A percentile compares a stretch with the other conserved stretches of the same genome.
Evolutionary conservation across 106 monocot genomes (phyloP).

Genomic region (Allium fistulosum): DNA sequence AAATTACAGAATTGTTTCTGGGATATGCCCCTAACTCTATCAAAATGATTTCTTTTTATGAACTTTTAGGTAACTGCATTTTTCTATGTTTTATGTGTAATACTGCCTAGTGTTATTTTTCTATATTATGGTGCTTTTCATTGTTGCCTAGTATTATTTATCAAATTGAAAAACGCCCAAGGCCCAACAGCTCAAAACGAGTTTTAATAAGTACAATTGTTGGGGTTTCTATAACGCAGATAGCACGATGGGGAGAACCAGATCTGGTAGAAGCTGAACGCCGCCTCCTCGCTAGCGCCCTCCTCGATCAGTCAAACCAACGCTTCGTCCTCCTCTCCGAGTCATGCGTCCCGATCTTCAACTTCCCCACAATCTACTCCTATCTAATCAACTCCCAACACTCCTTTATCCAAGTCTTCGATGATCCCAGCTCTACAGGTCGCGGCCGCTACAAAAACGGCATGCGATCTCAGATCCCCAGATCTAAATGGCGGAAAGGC

Average conservation of each 20-base stretch:
- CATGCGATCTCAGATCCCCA: conserved; percentile 24
- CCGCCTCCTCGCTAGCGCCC: conserved; percentile 52
- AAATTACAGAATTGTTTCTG: too few relatives aligned
- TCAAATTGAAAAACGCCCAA: too few relatives aligned
- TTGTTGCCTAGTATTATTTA: too few relatives aligned
- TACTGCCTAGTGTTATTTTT: too few relatives aligned
- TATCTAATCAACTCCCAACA: conserved; percentile 42
- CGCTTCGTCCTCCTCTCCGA: conserved; percentile 67
- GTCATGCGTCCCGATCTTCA: conserved; percentile 55
- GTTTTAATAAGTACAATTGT: too few relatives aligned
- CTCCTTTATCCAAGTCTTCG: conserved; percentile 24
- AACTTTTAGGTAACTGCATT: too few relatives aligned
- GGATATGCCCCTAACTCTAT: too few relatives aligned
- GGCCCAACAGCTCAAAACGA: too few relatives aligned
- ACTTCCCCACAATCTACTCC: conserved; percentile 46
- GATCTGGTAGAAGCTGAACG: conserved; percentile 71
- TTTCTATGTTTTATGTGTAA: too few relatives aligned
- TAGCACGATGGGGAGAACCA: conserved; percentile 30
- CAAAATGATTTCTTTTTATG: too few relatives aligned
- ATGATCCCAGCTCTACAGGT: conserved; percentile 20
- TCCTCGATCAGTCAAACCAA: conserved; percentile 55
- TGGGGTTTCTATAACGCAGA: conserved; percentile 7
- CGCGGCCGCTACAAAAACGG: conserved; percentile 32
- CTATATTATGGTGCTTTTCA: too few relatives aligned
- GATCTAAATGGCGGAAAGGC: conserved; percentile 46